Conservation (phyloP, 495 filamentous ascomycete species). For the Penicillium psychrofluorescens region DNA sequence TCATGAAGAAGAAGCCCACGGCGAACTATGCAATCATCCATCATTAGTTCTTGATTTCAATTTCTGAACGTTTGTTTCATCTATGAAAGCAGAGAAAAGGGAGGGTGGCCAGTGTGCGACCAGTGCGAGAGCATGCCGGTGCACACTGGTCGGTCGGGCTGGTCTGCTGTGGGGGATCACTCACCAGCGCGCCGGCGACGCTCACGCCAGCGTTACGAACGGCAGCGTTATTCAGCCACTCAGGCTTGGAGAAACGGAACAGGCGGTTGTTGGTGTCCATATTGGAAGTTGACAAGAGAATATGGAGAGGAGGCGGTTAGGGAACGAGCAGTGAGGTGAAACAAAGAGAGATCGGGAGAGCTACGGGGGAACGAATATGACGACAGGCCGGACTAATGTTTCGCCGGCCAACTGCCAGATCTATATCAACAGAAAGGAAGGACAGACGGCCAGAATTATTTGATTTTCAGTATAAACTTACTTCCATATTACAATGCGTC, state of each 20-base stretch:
- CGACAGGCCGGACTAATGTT: too few relatives aligned
- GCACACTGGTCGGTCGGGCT: neutral
- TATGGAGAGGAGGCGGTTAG: constrained; percentile 1
- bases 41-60: constrained; percentile 3
- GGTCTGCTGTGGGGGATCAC: constrained; percentile 15
- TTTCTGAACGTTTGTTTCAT: constrained; percentile 5
- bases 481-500: too few relatives aligned
- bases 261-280: constrained; percentile 55
- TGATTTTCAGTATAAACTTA: too few relatives aligned
- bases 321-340: neutral
- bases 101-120: too few relatives aligned
- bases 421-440: too few relatives aligned
- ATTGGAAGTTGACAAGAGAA: constrained; percentile 29
- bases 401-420: too few relatives aligned
- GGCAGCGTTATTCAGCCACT: constrained; percentile 85
- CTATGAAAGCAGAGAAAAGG: neutral
- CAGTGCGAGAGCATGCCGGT: too few relatives aligned
- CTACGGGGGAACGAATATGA: too few relatives aligned
- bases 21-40: constrained; percentile 61
- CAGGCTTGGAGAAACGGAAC: constrained; percentile 71
- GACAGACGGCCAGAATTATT: too few relatives aligned
- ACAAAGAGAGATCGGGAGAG: too few relatives aligned
- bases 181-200: constrained; percentile 75
- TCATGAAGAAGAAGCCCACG: constrained; percentile 90
- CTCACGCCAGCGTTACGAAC: constrained; percentile 82